Base-by-base conservation (phyloP, 2,329 filamentous ascomycete species). In the Aspergillus hiratsukae region DNA sequence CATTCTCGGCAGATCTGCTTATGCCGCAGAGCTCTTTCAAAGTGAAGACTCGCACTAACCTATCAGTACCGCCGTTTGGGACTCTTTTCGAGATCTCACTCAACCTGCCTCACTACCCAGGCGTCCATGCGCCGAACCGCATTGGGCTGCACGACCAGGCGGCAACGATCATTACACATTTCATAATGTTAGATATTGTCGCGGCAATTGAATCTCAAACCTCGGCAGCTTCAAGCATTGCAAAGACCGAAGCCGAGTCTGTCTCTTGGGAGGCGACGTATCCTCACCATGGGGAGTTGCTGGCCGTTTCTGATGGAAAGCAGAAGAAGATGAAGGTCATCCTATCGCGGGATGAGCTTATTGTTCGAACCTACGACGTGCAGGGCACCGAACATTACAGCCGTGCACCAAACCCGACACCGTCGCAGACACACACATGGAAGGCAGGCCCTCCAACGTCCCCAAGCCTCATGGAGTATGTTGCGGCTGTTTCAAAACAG, bases 61-160 rank as follows among this genome's bases (percentile, higher is more conserved):
- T 73, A 11, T 64, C 62, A 5, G 57, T 65, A 2, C 66, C 69
- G 8, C 67, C 67, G 0, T 64, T 72, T n/a, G 75, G 75, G 8
- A 76, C 75, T 7, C 64, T 67, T 52, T 77, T 73, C 49, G 69
- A 75, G 19, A 60, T 76, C 21, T 67, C 68, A 3, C 71, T 73
- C 54, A 65, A 67, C 35, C 58, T 72, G 23, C 64, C 72, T 2
- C 59, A 67, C 3, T 63, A 68, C 49, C 64, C 70, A 1, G 63
- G 71, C 31, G 61, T 69, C 23, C 66, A 71, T 31, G 66, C 72
- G 1, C 71, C 74, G 0, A 66, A 65, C 17, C 68, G 64, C 7
- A 64, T 76, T 45, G 68, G 65, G 1, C 58, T 71, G 19, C 70
- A 64, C 31, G 66, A 69, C 8, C 74, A 76, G 53, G 70, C 69